Conservation (phyloP, 768 basidiomycete genomes). For the Botryobasidium botryosum region DNA sequence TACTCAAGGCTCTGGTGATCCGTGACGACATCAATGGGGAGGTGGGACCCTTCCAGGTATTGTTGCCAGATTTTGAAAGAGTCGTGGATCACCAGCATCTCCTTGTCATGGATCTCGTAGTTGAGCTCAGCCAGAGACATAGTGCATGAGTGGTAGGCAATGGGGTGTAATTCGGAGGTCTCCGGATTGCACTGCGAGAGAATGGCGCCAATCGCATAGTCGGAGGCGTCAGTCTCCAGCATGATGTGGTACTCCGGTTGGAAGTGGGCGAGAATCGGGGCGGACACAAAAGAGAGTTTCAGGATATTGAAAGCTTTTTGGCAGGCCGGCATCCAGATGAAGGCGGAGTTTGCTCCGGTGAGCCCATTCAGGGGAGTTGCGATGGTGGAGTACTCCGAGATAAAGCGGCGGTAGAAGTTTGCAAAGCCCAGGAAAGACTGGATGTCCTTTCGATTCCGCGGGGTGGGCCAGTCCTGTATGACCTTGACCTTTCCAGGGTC, state of each 20-base stretch:
- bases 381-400: too few species aligned
- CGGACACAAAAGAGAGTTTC: too few species aligned
- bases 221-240: too few species aligned
- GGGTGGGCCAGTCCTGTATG: constrained; percentile 15
- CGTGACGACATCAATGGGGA: constrained; percentile 13
- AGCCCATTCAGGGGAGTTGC: neutral
- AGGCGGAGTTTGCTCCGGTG: neutral
- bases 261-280: too few species aligned
- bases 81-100: constrained; percentile 16
- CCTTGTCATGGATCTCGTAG: constrained; percentile 19
- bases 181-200: too few species aligned
- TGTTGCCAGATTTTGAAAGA: constrained; percentile 12
- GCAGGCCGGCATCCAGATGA: neutral
- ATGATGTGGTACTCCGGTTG: too few species aligned
- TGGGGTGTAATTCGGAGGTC: constrained; percentile 2
- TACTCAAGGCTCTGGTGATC: constrained; percentile 16
- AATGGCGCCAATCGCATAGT: too few species aligned
- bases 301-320: too few species aligned
- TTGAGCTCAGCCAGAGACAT: constrained; percentile 7
- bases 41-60: constrained; percentile 13
- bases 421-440: too few species aligned
- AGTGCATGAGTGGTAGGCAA: constrained; percentile 5
- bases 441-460: constrained; percentile 12
- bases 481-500: constrained; percentile 15
- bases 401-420: too few species aligned